These are phyloP conservation scores for Debaryomyces tyrocola DNA, from an alignment of 805 yeast genomes.

Conservation along the genomic window DNA sequence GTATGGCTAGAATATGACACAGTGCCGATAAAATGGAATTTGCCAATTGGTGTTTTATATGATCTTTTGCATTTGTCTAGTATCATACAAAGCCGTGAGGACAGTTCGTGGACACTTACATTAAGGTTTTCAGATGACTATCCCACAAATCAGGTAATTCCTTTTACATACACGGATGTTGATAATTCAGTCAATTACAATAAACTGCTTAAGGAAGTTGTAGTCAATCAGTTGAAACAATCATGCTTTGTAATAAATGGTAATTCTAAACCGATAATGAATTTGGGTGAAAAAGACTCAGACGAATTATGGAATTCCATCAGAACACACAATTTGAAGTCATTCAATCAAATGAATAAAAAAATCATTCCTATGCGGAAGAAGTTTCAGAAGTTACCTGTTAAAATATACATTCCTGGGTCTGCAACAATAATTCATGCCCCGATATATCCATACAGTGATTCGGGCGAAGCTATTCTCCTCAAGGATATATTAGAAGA, in stretches of 20 bases:
- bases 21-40: conserved; percentile 72
- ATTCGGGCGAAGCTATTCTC: conserved; percentile 1
- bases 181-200: conserved; percentile 19
- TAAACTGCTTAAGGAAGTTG: conserved; percentile 45
- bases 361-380: conserved; percentile 22
- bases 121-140: conserved; percentile 17
- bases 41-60: conserved; percentile 69
- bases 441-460: conserved; percentile 11
- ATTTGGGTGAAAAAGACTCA: conserved; percentile 63
- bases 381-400: conserved; percentile 43
- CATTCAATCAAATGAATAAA: conserved; percentile 23
- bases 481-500: conserved; percentile 5
- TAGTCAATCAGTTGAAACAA: conserved; percentile 84
- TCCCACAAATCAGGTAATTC: conserved; percentile 32
- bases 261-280: conserved; percentile 78
- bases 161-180: conserved; percentile 18
- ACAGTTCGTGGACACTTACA: conserved; percentile 44
- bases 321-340: conserved; percentile 27
- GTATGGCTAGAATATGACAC: conserved; percentile 69
- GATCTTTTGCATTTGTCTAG: conserved; percentile 49
- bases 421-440: conserved; percentile 34
- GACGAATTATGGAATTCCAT: conserved; percentile 57
- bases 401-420: conserved; percentile 46
- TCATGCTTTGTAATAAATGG: conserved; percentile 75
- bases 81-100: conserved; percentile 6